Conservation (phyloP, 257 asterid genomes). For the Primulina eburnea region DNA sequence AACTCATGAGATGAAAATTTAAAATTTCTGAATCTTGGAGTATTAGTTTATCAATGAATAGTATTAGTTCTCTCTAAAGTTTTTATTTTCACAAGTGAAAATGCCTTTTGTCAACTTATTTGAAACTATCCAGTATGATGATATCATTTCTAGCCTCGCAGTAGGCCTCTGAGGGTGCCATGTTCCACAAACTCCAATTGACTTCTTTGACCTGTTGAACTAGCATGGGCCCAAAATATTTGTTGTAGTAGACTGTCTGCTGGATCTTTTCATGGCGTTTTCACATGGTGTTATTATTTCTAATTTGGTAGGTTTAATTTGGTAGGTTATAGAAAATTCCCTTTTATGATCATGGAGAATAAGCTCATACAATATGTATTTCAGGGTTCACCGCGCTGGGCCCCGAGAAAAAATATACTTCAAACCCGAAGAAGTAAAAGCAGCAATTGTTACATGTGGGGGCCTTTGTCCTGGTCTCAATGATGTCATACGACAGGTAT, state of each 20-base stretch:
- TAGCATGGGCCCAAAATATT: no score
- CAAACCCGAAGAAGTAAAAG: slow-evolving; percentile 86
- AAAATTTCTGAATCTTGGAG: no score
- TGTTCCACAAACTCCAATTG: slow-evolving; percentile 1
- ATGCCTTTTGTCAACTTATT: background rate
- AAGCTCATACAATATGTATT: background rate
- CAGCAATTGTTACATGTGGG: slow-evolving; percentile 93
- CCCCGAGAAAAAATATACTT: slow-evolving; percentile 81
- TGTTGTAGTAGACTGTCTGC: no score
- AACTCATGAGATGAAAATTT: no score
- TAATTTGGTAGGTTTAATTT: no score
- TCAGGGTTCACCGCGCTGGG: slow-evolving; percentile 96
- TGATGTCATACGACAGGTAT: slow-evolving; percentile 89
- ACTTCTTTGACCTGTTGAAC: background rate
- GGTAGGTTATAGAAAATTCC: no score
- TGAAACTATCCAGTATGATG: background rate
- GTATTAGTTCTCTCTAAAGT: no score
- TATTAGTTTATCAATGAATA: no score
- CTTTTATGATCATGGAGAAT: no score
- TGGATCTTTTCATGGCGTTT: no score
- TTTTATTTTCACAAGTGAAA: no score
- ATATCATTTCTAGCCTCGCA: background rate
- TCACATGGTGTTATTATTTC: no score
- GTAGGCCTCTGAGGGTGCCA: background rate
- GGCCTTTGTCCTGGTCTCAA: slow-evolving; percentile 98